phyloP scores from a whole-genome alignment of 2,329 filamentous ascomycete species.

The Xylariaceae sp. region DNA sequence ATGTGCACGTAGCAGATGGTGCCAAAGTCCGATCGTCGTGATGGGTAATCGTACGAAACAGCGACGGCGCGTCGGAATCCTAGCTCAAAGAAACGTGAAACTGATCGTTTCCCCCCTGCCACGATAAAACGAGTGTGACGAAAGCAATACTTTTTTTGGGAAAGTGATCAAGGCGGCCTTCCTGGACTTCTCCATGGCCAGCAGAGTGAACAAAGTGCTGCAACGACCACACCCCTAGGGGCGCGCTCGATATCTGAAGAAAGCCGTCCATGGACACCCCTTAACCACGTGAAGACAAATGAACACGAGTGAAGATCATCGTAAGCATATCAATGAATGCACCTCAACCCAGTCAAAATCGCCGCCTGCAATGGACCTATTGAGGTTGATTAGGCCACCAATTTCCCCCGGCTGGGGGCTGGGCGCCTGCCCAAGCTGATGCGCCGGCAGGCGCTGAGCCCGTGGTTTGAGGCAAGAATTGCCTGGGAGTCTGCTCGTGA shows the following conservation, averaged over 20 bases:
- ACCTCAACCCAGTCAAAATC: not conserved
- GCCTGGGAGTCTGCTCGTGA: constrained; percentile 57
- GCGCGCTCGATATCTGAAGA: not conserved
- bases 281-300: not conserved
- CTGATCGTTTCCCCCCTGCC: not conserved
- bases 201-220: constrained; percentile 7
- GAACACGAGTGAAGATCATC: not conserved
- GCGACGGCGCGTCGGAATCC: not conserved
- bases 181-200: constrained; percentile 18
- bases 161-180: constrained; percentile 5
- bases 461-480: constrained; percentile 62
- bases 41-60: not conserved
- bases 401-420: constrained; percentile 54
- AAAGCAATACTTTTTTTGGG: constrained; percentile 7
- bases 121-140: not conserved
- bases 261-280: not conserved
- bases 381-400: constrained; percentile 53
- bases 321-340: not conserved
- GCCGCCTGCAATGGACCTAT: constrained; percentile 14
- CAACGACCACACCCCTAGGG: constrained; percentile 5
- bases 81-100: constrained; percentile 1
- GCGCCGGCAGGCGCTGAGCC: constrained; percentile 46
- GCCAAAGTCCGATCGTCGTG: constrained; percentile 9
- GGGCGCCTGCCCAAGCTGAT: constrained; percentile 54
- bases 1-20: constrained; percentile 10